Conservation (phyloP, 148 eudicot genomes). For the Chenopodium album region DNA sequence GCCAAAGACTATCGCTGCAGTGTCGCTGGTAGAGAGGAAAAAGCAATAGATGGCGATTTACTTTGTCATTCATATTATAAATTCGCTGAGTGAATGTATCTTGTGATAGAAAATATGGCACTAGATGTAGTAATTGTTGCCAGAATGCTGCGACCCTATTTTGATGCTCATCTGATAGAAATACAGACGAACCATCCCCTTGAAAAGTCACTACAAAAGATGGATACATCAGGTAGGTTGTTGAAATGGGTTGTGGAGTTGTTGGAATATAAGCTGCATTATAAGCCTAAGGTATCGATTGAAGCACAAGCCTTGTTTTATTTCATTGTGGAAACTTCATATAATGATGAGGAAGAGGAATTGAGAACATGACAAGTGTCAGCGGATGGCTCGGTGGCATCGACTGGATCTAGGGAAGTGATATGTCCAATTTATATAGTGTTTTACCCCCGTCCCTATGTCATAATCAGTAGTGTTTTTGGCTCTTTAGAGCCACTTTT, state of each 20-base stretch:
- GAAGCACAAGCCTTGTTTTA: no score
- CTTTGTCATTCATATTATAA: background rate
- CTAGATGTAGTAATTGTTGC: background rate
- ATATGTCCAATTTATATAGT: no score
- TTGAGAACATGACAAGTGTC: no score
- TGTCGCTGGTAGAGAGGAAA: background rate
- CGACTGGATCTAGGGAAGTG: no score
- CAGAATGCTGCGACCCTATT: background rate
- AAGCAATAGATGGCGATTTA: background rate
- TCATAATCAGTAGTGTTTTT: no score
- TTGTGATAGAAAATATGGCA: background rate
- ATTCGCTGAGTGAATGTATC: background rate
- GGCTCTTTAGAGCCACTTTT: no score
- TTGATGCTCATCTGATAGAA: background rate
- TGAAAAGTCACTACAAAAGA: background rate
- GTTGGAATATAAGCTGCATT: background rate
- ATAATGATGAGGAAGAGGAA: no score
- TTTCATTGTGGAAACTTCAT: no score
- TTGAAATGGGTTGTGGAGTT: background rate
- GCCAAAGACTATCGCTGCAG: background rate
- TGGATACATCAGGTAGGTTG: background rate
- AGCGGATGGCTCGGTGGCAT: no score
- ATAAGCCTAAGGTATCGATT: background rate
- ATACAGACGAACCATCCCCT: background rate
- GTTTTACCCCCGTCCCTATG: no score